Evolutionary conservation across 768 basidiomycete genomes (phyloP), one percentile per base, ranked within the genome.

Genomic region (Coprinellus micaceus): DNA sequence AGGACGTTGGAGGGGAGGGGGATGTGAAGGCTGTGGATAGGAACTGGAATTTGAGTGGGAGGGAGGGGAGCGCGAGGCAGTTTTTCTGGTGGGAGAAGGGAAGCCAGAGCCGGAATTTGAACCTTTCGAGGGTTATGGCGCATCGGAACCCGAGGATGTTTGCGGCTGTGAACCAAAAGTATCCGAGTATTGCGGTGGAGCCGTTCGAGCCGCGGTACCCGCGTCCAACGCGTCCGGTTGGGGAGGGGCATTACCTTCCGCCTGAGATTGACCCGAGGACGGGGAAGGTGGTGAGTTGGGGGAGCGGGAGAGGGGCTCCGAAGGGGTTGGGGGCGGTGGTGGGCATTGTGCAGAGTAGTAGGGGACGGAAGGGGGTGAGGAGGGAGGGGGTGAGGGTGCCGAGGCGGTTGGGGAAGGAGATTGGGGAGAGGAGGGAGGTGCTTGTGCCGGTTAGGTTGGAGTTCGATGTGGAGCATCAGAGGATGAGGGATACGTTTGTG

Each of bases 391-490:
- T 92, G 64, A 83, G 78, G 68, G 75, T 92, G 91, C 90, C 91
- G 12, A 74, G 84, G 54, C 83, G 78, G 61, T 64, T 90, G 22
- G 71, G 77, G 7, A 64, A 74, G 5, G 79, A 82, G 52, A 79
- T 86, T 30, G 81, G 81, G 4, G 79, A 84, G 61, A 75, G 79
- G 25, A 79, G 82, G 12, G 97, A 99, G 66, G 80, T 85, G 63
- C 86, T 99, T 25, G 88, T 98, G 3, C 97, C 97, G 2, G 88
- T 99, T 39, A 84, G 97, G n/a, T 77, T 99, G 51, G 97, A 99
- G 69, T 86, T 98, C 64, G 97, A 99, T 63, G 88, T 95, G 47
- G 97, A 98, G 55, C 89, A 91, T 64, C 87, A 91, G 66, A 91
- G 88, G 73, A 87, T 98, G 78, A 84, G 94, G 25, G 97, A 99